These are phyloP conservation scores for Naganishia liquefaciens DNA, from an alignment of 1,284 basidiomycete genomes.

Conservation along the genomic window DNA sequence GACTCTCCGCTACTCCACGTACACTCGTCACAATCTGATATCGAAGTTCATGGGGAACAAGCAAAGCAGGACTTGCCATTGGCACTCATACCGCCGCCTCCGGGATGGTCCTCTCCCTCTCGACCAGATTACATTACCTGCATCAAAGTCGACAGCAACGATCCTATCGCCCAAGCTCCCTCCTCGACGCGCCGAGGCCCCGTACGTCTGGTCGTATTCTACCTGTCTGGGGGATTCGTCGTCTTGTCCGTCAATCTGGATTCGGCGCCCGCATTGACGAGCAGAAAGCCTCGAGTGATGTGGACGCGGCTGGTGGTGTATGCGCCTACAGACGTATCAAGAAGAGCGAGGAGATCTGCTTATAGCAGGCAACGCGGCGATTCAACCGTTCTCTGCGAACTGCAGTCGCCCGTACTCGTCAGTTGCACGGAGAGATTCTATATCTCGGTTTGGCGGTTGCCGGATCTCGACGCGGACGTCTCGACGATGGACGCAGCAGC, in stretches of 20 bases:
- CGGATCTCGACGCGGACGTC: neutral
- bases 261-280: neutral
- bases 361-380: slow-evolving; percentile 36
- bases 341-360: slow-evolving; percentile 6
- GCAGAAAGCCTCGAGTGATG: neutral
- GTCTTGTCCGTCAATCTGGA: slow-evolving; percentile 38
- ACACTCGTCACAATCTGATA: slow-evolving; percentile 35
- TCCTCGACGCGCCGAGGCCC: slow-evolving; percentile 28
- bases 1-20: slow-evolving; percentile 50
- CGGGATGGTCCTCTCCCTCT: slow-evolving; percentile 50
- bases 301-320: slow-evolving; percentile 27
- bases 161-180: neutral
- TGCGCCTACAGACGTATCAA: slow-evolving; percentile 4
- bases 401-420: slow-evolving; percentile 45
- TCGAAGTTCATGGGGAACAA: too few species aligned
- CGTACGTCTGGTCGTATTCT: slow-evolving; percentile 48
- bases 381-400: slow-evolving; percentile 45
- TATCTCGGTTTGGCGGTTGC: slow-evolving; percentile 42
- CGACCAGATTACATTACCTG: slow-evolving; percentile 50
- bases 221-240: slow-evolving; percentile 52
- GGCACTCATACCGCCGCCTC: slow-evolving; percentile 52
- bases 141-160: slow-evolving; percentile 44
- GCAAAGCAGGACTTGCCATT: slow-evolving; percentile 34
- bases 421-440: slow-evolving; percentile 47
- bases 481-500: neutral